Evolutionary conservation across 345 rosid genomes (phyloP), one percentile per base, ranked within the genome.

Genomic region (Cardamine chenopodiifolia): DNA sequence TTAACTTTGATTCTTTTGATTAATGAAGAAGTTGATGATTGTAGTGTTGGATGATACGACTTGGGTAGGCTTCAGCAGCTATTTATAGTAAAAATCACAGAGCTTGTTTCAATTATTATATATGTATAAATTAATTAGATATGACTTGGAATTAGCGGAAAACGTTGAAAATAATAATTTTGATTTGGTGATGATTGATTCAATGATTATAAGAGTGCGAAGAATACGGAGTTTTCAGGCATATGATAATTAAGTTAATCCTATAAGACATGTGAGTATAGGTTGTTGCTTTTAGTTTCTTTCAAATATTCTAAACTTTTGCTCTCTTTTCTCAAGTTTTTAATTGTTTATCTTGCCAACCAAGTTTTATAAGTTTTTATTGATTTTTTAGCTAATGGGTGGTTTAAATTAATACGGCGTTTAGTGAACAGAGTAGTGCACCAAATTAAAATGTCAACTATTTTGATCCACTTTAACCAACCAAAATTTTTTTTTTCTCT

Each of bases 61-160:
- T 72, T 20, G 5, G 32, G 68, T 20, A n/a, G 31, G 71, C 22
- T 37, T 61, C 31, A 52, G 13, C 18, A 55, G 64, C 69, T 82
- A 83, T 83, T 75, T 87, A 87, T 86, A 79, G 35, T 71, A 48
- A 55, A 25, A 54, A 25, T 65, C 37, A 45, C 10, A 29, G 49
- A 37, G 55, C 67, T 60, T 29, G 20, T 40, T 60, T 19, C 9
- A 17, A 31, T 15, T 29, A 40, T 52, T 34, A 40, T 75, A 62
- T 32, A 45, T 19, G 44, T 2, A 70, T 56, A 39, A 47, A n/a
- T 28, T 39, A 49, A 35, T 70, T 39, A 49, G 35, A 37, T 37
- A 76, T 66, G 75, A 73, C 68, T 53, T 71, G 63, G 28, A 49
- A 74, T 70, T 74, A 22, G 59, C 39, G 44, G 23, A 53, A 75